Conservation (phyloP, 495 filamentous ascomycete genomes). For the Aspergillus bridgeri region DNA sequence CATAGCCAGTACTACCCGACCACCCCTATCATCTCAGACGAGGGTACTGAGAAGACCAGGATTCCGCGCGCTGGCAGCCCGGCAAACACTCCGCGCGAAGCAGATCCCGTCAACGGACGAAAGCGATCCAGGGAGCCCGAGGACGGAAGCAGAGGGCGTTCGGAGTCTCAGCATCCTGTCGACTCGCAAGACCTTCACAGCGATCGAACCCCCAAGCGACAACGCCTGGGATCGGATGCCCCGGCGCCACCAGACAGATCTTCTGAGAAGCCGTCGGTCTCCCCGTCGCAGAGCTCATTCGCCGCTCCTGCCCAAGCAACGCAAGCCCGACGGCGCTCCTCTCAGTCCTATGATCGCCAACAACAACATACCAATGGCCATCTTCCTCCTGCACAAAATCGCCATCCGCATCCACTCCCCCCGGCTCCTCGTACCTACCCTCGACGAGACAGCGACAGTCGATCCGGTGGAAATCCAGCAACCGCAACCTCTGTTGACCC, state of each 20-base stretch:
- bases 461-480: constrained; percentile 2
- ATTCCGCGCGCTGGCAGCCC: constrained; percentile 28
- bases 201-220: constrained; percentile 40
- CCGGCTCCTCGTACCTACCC: constrained; percentile 14
- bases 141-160: constrained; percentile 14
- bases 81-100: constrained; percentile 21
- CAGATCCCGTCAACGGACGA: constrained; percentile 26
- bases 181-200: constrained; percentile 21
- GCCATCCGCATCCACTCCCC: constrained; percentile 17
- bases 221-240: constrained; percentile 31
- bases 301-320: too few relatives aligned
- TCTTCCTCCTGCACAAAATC: constrained; percentile 9
- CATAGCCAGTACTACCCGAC: constrained; percentile 43
- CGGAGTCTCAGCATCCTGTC: constrained; percentile 6
- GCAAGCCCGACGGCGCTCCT: constrained; percentile 5
- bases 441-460: constrained; percentile 17
- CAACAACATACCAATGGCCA: constrained; percentile 23
- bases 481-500: constrained; percentile 16
- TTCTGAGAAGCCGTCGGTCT: constrained; percentile 1
- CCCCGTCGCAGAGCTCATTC: constrained; percentile 7
- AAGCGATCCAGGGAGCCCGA: constrained; percentile 47
- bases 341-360: too few relatives aligned
- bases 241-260: constrained; percentile 2
- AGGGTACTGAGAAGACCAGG: constrained; percentile 31
- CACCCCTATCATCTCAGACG: constrained; percentile 29